phyloP scores from a whole-genome alignment of 495 filamentous ascomycete species.

The Bacidia gigantensis region DNA sequence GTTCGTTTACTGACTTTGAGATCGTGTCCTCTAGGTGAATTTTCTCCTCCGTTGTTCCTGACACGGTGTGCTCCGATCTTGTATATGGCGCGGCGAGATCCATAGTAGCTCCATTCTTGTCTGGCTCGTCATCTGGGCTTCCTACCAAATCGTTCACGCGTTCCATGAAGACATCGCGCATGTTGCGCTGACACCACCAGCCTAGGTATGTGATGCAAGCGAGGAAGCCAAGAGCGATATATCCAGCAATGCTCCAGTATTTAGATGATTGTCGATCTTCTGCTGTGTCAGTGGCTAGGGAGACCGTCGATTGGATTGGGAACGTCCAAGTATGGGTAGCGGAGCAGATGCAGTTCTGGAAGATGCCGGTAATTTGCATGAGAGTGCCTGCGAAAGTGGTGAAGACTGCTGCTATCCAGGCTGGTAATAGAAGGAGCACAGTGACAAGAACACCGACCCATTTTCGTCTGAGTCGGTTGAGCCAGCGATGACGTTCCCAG shows the following conservation, averaged over 20 bases:
- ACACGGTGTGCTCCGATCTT: no score
- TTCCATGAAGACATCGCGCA: conserved; percentile 23
- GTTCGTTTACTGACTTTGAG: no score
- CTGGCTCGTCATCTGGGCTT: not conserved
- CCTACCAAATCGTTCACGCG: conserved; percentile 5
- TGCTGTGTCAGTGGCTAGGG: conserved; percentile 1
- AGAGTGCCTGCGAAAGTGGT: conserved; percentile 25
- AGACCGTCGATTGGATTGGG: not conserved
- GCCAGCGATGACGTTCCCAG: conserved; percentile 7
- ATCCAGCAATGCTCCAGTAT: conserved; percentile 23
- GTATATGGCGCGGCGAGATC: no score
- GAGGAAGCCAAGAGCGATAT: conserved; percentile 18
- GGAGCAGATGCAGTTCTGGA: conserved; percentile 24
- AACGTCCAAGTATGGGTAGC: no score
- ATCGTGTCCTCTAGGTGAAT: no score
- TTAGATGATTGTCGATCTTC: conserved; percentile 13
- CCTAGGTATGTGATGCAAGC: conserved; percentile 22
- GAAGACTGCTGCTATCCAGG: conserved; percentile 19
- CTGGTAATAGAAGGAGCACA: conserved; percentile 19
- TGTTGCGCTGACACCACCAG: conserved; percentile 26
- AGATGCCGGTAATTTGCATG: conserved; percentile 29
- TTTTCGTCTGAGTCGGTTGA: conserved; percentile 14
- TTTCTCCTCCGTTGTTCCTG: no score
- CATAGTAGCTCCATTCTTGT: no score
- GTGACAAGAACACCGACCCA: conserved; percentile 17